A percentile compares a stretch with the other conserved stretches of the same genome.
Conservation (phyloP, 2,329 filamentous ascomycete species). For the Diaporthe sp. region DNA sequence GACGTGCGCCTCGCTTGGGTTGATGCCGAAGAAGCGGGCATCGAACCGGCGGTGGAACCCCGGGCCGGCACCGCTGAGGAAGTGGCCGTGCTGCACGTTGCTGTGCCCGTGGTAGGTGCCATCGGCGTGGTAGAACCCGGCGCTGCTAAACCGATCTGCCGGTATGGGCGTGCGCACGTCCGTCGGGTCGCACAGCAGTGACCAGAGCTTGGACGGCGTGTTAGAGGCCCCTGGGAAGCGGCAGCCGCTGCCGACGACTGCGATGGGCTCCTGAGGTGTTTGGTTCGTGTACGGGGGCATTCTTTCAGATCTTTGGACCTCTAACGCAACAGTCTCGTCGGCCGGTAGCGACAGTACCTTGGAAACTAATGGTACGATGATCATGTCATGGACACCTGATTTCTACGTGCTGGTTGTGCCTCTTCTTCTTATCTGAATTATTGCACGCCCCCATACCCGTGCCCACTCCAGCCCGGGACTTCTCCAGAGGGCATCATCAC, state of each 20-base stretch:
- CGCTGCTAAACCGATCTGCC: slow-evolving; percentile 37
- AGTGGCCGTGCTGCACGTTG: slow-evolving; percentile 41
- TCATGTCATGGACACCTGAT: too few species aligned
- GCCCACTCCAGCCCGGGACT: too few species aligned
- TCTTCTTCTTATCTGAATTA: too few species aligned
- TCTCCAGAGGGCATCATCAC: too few species aligned
- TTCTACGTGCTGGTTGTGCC: too few species aligned
- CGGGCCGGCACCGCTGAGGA: too few species aligned
- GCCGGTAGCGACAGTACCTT: too few species aligned
- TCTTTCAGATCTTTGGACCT: too few species aligned
- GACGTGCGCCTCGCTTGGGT: slow-evolving; percentile 33
- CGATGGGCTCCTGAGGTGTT: slow-evolving; percentile 38
- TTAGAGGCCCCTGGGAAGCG: slow-evolving; percentile 49
- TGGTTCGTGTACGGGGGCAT: too few species aligned
- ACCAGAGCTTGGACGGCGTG: slow-evolving; percentile 49
- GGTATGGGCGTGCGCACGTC: slow-evolving; percentile 39
- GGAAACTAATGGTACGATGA: too few species aligned
- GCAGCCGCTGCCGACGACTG: slow-evolving; percentile 51
- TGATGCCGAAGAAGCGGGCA: slow-evolving; percentile 42
- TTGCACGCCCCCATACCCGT: too few species aligned
- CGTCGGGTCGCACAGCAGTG: slow-evolving; percentile 41
- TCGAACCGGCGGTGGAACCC: slow-evolving; percentile 29
- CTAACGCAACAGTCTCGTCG: too few species aligned
- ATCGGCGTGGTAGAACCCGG: slow-evolving; percentile 41
- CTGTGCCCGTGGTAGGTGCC: slow-evolving; percentile 41